Evolutionary conservation across 192 early-diverging fungal genomes (phyloP), one percentile per base, ranked within the genome.

Genomic region (Rhizoclosmatium sp.): DNA sequence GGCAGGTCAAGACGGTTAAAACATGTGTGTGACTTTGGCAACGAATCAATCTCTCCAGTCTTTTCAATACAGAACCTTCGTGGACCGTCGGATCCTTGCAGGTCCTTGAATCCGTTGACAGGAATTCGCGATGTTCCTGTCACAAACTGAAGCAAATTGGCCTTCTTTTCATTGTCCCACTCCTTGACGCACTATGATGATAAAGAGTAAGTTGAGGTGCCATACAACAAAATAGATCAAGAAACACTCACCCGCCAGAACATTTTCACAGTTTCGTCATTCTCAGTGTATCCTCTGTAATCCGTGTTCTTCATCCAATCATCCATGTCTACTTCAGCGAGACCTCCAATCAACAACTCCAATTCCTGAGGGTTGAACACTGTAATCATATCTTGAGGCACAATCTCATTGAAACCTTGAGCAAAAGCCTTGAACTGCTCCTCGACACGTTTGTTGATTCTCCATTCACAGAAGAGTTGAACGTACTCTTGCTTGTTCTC

Each of bases 291-390:
- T 21, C 96, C 96, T 73, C 97, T 85, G 78, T 99, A 99, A 82
- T 99, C 96, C 1, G 96, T 99, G 79, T 98, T 90, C 86, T 98
- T 99, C 89, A 95, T 96, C 97, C 97, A 99, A 86, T 99, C 97
- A 56, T 97, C 96, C 4, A 97, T 87, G 85, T 99, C 96, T 72
- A 99, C 95, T 72, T 99, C 96, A 45, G 93, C 93, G 78, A 99
- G 92, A 70, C 97, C 97, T 39, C 97, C 96, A 86, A 99, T 97
- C 42, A 99, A 88, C 59, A 99, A 86, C 93, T 99, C 97, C 65
- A 99, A 87, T 88, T 99, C 97, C 71, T 95, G 93, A 82, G 98
- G 97, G 76, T 99, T 97, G 89, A 99, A 99, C 41, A 99, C 96
- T 47, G 92, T 90, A 62, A 99, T 92, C 65, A 98, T 85, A 21